A percentile compares a stretch with the other conserved stretches of the same genome.
Evolutionary conservation across 805 yeast species (phyloP).

Genomic region (Lachancea sp.): DNA sequence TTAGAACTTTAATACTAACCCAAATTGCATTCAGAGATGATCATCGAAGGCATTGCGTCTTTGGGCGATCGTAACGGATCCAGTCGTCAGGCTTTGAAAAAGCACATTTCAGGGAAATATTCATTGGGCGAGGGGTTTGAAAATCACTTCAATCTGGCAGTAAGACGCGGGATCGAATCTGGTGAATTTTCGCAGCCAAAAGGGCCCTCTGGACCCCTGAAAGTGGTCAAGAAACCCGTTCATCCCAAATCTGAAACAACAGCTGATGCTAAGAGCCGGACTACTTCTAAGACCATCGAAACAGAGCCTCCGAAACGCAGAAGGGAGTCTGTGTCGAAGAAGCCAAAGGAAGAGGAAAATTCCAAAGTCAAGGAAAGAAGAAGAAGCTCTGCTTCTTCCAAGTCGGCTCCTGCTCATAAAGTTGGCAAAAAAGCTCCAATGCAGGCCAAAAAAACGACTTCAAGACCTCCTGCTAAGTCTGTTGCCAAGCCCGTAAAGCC

Average conservation of each 20-base stretch:
- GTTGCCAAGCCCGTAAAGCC: background rate
- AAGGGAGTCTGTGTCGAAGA: background rate
- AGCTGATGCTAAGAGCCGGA: slow-evolving; percentile 16
- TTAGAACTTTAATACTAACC: slow-evolving; percentile 2
- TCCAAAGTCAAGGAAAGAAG: slow-evolving; percentile 2
- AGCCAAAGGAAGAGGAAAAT: background rate
- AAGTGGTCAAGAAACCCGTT: slow-evolving; percentile 36
- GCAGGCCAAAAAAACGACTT: background rate
- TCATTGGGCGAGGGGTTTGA: slow-evolving; percentile 62
- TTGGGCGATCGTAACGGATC: slow-evolving; percentile 80
- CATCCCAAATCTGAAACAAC: slow-evolving; percentile 30
- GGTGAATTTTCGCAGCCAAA: slow-evolving; percentile 79
- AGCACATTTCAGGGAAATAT: slow-evolving; percentile 52
- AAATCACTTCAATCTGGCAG: slow-evolving; percentile 57
- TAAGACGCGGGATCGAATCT: slow-evolving; percentile 73
- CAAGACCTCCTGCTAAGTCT: background rate
- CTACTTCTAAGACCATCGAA: slow-evolving; percentile 11
- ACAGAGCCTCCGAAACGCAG: slow-evolving; percentile 15
- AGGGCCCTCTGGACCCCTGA: slow-evolving; percentile 84
- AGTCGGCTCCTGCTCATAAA: background rate
- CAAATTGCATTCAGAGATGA: slow-evolving; percentile 19
- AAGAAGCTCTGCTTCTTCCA: slow-evolving; percentile 1
- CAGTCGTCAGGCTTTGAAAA: slow-evolving; percentile 81
- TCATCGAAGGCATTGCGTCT: slow-evolving; percentile 54
- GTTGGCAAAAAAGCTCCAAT: background rate